phyloP scores from a whole-genome alignment of 352 stramenopile species.

The Phytophthora tubulina region DNA sequence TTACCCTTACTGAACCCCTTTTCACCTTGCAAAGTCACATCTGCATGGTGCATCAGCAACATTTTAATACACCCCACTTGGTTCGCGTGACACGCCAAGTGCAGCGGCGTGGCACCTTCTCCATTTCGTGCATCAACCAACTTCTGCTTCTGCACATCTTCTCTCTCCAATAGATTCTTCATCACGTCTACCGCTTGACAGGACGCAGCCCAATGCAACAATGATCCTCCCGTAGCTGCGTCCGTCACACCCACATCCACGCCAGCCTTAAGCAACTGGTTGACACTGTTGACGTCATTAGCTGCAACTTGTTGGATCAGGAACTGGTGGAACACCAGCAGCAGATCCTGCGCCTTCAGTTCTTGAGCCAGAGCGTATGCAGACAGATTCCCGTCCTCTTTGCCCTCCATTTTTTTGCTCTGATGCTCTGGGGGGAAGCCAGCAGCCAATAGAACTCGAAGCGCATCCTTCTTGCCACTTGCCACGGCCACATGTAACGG shows the following conservation, averaged over 20 bases:
- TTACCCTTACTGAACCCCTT: conserved; percentile 67
- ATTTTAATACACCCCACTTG: conserved; percentile 64
- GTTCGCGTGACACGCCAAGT: conserved; percentile 72
- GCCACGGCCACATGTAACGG: conserved; percentile 82
- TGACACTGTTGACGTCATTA: conserved; percentile 65
- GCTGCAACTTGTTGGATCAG: conserved; percentile 85
- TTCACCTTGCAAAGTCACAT: conserved; percentile 54
- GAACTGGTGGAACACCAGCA: conserved; percentile 90
- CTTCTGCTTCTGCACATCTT: conserved; percentile 44
- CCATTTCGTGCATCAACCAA: conserved; percentile 67
- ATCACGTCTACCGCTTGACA: conserved; percentile 74
- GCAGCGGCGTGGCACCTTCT: conserved; percentile 81
- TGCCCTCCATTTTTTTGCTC: conserved; percentile 28
- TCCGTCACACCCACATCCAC: conserved; percentile 67
- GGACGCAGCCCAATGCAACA: conserved; percentile 85
- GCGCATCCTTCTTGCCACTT: conserved; percentile 77
- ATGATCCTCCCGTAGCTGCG: conserved; percentile 60
- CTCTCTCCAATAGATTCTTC: conserved; percentile 50
- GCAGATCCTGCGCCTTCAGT: conserved; percentile 62
- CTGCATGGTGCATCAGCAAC: conserved; percentile 56
- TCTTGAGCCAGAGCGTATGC: conserved; percentile 76
- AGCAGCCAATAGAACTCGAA: conserved; percentile 80
- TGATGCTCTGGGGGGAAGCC: conserved; percentile 76
- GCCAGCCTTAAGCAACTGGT: conserved; percentile 68
- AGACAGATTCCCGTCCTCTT: conserved; percentile 42